These are phyloP conservation scores for Ogataea neopini DNA, from an alignment of 805 yeast genomes.

Conservation along the genomic window DNA sequence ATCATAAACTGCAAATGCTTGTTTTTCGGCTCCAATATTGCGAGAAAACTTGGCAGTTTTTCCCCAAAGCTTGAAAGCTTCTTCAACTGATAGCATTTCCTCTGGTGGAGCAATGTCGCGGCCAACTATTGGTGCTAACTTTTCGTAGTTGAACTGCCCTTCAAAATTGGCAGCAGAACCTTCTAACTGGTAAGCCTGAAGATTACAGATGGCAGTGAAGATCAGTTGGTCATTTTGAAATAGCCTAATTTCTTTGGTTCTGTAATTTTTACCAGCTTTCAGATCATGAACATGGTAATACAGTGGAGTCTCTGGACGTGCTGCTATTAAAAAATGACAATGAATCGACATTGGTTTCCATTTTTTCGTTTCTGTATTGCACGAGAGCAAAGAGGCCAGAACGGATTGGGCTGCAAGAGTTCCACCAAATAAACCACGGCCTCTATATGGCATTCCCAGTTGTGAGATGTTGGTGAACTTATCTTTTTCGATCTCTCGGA, in stretches of 20 bases:
- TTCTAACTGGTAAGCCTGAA: conserved; percentile 36
- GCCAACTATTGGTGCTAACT: conserved; percentile 31
- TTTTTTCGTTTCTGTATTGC: conserved; percentile 34
- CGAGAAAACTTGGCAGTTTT: conserved; percentile 22
- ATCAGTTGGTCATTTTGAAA: conserved; percentile 53
- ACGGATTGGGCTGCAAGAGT: conserved; percentile 66
- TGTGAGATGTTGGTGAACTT: conserved; percentile 28
- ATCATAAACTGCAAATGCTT: conserved; percentile 29
- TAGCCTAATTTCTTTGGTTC: conserved; percentile 55
- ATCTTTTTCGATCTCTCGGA: conserved; percentile 23
- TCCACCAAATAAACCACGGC: conserved; percentile 74
- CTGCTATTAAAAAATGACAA: conserved; percentile 60
- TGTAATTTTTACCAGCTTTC: conserved; percentile 52
- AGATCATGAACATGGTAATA: conserved; percentile 54
- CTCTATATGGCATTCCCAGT: conserved; percentile 47
- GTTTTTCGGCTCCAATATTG: conserved; percentile 24
- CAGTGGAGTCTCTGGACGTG: conserved; percentile 46
- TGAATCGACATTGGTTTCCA: conserved; percentile 63
- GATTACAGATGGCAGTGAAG: conserved; percentile 52
- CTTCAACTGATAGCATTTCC: conserved; percentile 30
- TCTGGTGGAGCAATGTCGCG: conserved; percentile 31
- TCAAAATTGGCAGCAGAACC: conserved; percentile 35
- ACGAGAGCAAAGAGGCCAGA: conserved; percentile 56
- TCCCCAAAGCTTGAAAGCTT: conserved; percentile 33
- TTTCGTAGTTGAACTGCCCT: conserved; percentile 33